Conservation (phyloP, 345 rosid species). For the Carallia pectinifolia region DNA sequence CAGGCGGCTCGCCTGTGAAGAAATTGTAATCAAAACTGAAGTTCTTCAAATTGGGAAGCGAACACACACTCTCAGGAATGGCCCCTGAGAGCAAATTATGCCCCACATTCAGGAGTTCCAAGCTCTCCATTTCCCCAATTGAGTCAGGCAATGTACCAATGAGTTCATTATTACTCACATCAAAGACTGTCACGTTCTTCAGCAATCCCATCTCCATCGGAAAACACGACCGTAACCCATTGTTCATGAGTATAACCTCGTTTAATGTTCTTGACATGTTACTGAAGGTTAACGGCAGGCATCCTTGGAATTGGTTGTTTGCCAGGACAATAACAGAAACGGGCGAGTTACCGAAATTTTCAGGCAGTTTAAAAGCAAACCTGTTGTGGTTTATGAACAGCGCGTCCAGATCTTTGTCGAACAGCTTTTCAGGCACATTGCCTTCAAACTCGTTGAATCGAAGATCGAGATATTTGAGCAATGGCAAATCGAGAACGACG, state of each 20-base stretch:
- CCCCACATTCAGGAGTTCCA: conserved; percentile 55
- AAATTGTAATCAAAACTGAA: conserved; percentile 57
- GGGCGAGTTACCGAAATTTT: conserved; percentile 68
- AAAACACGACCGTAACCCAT: conserved; percentile 58
- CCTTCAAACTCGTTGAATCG: conserved; percentile 93
- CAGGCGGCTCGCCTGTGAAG: conserved; percentile 46
- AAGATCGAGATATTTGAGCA: conserved; percentile 68
- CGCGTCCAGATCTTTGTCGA: conserved; percentile 74
- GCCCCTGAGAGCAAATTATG: conserved; percentile 62
- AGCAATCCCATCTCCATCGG: conserved; percentile 56
- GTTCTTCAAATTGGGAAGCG: conserved; percentile 51
- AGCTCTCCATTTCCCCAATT: conserved; percentile 47
- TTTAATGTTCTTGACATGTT: conserved; percentile 69
- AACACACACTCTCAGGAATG: conserved; percentile 51
- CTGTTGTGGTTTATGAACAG: conserved; percentile 74
- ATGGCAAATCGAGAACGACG: conserved; percentile 55
- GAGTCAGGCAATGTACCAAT: conserved; percentile 55
- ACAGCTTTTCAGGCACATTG: conserved; percentile 48
- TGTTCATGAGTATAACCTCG: conserved; percentile 61
- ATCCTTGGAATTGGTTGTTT: conserved; percentile 61
- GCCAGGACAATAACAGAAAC: conserved; percentile 71
- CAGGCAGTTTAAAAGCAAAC: conserved; percentile 57
- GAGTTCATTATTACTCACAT: conserved; percentile 57
- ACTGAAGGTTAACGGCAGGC: conserved; percentile 58
- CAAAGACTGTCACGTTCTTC: conserved; percentile 59